phyloP scores from a whole-genome alignment of 164 flowering plant species.

The Dillenia suffruticosa region DNA sequence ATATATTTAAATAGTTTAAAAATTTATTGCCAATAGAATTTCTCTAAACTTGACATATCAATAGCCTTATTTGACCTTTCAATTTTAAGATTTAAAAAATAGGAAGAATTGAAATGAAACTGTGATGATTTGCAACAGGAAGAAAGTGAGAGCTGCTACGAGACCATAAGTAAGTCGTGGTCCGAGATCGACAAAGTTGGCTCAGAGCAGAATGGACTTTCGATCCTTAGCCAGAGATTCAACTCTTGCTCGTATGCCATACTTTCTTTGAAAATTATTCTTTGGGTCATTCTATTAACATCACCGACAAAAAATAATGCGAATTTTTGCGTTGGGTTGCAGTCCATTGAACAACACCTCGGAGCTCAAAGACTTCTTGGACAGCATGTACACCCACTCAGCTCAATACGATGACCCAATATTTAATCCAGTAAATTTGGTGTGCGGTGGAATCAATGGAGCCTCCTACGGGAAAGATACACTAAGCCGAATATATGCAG shows the following conservation, averaged over 20 bases:
- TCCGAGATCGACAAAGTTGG: slow-evolving; percentile 12
- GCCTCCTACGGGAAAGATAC: slow-evolving; percentile 19
- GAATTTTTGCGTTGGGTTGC: background rate
- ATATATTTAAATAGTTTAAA: too few species aligned
- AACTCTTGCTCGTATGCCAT: slow-evolving; percentile 12
- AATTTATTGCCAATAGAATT: too few species aligned
- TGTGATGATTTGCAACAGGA: background rate
- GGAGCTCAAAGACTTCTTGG: slow-evolving; percentile 28
- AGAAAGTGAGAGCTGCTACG: slow-evolving; percentile 7
- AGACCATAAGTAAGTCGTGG: slow-evolving; percentile 13
- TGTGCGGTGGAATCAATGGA: slow-evolving; percentile 36
- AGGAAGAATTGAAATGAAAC: background rate
- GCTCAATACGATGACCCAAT: slow-evolving; percentile 39
- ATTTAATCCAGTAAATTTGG: slow-evolving; percentile 10
- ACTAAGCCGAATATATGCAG: slow-evolving; percentile 29
- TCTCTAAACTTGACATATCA: too few species aligned
- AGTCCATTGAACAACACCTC: slow-evolving; percentile 23
- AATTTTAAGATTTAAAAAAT: background rate
- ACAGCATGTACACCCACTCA: slow-evolving; percentile 5
- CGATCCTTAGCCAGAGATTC: too few species aligned
- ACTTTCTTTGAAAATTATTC: too few species aligned
- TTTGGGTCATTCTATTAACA: background rate
- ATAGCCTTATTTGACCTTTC: too few species aligned
- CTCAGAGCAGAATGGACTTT: slow-evolving; percentile 11
- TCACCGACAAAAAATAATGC: background rate